Conservation (phyloP, 1,284 basidiomycete genomes). For the Schizophyllum commune region DNA sequence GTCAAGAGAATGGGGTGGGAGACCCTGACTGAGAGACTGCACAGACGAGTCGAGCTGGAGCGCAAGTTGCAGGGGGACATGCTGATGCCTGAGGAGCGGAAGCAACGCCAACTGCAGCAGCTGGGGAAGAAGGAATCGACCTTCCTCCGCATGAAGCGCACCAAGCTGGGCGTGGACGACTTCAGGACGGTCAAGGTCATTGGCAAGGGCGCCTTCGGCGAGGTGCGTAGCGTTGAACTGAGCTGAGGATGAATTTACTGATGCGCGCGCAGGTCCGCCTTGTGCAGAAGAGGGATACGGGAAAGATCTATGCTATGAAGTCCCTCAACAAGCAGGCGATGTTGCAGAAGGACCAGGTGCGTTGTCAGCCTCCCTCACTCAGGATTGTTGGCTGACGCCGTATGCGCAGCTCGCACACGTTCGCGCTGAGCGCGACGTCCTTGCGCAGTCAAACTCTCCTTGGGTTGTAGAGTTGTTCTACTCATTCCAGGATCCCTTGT, state of each 20-base stretch:
- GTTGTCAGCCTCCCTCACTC: conserved; percentile 14
- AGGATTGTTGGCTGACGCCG: conserved; percentile 41
- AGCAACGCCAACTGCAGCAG: conserved; percentile 72
- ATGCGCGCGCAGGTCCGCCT: conserved; percentile 67
- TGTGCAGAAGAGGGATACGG: conserved; percentile 95
- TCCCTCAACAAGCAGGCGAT: conserved; percentile 97
- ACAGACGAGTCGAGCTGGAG: conserved; percentile 80
- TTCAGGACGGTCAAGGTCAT: conserved; percentile 94
- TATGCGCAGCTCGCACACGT: conserved; percentile 83
- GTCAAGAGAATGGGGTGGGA: background rate
- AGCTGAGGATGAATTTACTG: background rate
- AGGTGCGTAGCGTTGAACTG: conserved; percentile 36
- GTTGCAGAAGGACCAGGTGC: conserved; percentile 97
- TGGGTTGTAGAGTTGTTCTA: conserved; percentile 99
- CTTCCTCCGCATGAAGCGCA: conserved; percentile 66
- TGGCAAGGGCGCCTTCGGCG: conserved; percentile 92
- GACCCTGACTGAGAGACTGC: background rate
- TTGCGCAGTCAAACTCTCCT: conserved; percentile 93
- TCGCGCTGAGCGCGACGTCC: conserved; percentile 76
- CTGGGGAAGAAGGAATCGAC: conserved; percentile 81
- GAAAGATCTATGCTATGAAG: conserved; percentile 99
- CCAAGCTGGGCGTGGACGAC: conserved; percentile 81
- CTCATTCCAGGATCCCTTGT: conserved; percentile 94
- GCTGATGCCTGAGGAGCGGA: conserved; percentile 66
- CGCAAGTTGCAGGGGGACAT: conserved; percentile 62